Conservation (phyloP, 139 green algal genomes). For the Diplosphaera chodatii region DNA sequence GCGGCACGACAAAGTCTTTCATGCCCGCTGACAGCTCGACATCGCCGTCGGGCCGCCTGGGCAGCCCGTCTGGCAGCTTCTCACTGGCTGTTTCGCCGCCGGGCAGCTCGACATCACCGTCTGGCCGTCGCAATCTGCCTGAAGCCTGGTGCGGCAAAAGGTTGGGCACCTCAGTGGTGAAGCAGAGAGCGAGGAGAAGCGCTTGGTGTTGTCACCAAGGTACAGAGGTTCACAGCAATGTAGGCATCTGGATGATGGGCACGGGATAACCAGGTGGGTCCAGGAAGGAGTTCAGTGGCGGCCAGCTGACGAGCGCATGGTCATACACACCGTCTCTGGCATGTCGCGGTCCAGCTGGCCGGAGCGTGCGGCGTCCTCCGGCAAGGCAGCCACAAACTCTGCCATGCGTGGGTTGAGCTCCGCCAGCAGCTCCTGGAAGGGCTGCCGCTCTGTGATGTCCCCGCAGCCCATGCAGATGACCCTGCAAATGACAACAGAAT, state of each 20-base stretch:
- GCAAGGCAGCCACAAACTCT: slow-evolving; percentile 25
- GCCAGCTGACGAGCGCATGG: no score
- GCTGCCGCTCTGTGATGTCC: slow-evolving; percentile 27
- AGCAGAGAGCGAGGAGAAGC: no score
- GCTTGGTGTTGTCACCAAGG: no score
- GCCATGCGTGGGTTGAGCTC: slow-evolving; percentile 55
- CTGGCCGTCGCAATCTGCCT: slow-evolving; percentile 32
- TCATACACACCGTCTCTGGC: neutral
- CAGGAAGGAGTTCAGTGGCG: no score
- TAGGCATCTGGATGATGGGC: neutral
- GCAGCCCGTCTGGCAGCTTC: neutral
- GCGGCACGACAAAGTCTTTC: slow-evolving; percentile 56
- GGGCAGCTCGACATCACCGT: slow-evolving; percentile 73
- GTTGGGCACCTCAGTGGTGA: neutral
- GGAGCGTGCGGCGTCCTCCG: neutral
- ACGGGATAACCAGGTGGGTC: no score
- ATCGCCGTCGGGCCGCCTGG: slow-evolving; percentile 69
- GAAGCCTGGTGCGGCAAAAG: neutral
- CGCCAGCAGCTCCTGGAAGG: slow-evolving; percentile 53
- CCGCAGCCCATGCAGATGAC: slow-evolving; percentile 68
- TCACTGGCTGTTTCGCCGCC: neutral
- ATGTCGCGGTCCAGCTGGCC: neutral
- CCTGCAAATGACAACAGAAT: slow-evolving; percentile 20
- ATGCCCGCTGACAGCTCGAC: slow-evolving; percentile 59
- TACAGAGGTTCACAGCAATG: neutral